Conservation (phyloP, 2,329 filamentous ascomycete genomes). For the Diplodia intermedia region DNA sequence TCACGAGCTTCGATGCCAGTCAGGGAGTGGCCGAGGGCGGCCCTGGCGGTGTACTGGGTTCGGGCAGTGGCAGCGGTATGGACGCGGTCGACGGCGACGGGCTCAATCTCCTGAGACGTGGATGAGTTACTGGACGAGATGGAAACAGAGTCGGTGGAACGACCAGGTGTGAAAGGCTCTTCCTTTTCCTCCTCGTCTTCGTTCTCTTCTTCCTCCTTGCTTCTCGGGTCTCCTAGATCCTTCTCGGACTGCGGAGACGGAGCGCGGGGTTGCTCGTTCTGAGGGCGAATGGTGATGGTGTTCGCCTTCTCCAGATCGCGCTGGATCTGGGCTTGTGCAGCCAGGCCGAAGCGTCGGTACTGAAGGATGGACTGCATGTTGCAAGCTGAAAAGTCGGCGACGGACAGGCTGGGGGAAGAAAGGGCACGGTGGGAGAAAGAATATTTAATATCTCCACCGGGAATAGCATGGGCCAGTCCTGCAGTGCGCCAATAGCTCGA, state of each 20-base stretch:
- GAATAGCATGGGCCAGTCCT: neutral
- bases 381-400: neutral
- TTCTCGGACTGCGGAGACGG: neutral
- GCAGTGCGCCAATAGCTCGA: neutral
- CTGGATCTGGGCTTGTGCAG: constrained; percentile 35
- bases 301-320: constrained; percentile 35
- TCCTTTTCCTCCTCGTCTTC: constrained; percentile 33
- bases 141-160: constrained; percentile 22
- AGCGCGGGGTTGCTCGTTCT: neutral
- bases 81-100: constrained; percentile 36
- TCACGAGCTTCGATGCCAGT: constrained; percentile 49
- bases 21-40: constrained; percentile 44
- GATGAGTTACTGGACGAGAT: constrained; percentile 29
- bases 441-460: neutral
- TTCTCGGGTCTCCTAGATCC: neutral
- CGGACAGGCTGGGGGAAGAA: neutral
- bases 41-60: constrained; percentile 43
- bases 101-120: constrained; percentile 32
- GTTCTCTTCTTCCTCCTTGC: neutral
- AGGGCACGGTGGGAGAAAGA: neutral
- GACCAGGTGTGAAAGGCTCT: constrained; percentile 31
- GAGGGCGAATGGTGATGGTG: constrained; percentile 14
- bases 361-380: constrained; percentile 42
- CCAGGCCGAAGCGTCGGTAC: constrained; percentile 37
- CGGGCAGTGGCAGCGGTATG: constrained; percentile 38